Percentiles rank a stretch among this genome's conserved stretches.
These are phyloP conservation scores for Asterochloris erici DNA, from an alignment of 139 green algal genomes.

Conservation along the genomic window DNA sequence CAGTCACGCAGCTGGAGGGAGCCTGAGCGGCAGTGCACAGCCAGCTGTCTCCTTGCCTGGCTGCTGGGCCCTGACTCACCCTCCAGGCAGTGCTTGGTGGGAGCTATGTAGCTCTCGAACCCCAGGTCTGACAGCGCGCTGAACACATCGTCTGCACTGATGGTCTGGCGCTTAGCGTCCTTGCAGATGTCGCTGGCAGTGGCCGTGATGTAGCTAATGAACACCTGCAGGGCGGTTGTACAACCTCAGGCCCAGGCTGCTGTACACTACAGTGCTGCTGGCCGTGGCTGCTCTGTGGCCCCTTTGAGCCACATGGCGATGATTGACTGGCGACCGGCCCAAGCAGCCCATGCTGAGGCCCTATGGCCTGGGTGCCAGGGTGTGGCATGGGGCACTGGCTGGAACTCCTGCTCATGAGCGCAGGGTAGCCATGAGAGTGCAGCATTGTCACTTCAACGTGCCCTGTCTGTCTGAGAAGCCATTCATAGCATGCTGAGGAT, in stretches of 20 bases:
- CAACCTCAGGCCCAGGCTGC: not conserved
- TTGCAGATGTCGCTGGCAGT: constrained; percentile 80
- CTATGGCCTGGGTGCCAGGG: no score
- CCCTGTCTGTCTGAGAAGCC: no score
- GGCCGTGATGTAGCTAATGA: constrained; percentile 77
- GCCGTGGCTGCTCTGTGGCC: not conserved
- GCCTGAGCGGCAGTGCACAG: no score
- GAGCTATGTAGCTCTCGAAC: constrained; percentile 63
- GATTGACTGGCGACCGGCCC: no score
- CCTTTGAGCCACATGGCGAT: not conserved
- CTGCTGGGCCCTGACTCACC: constrained; percentile 30
- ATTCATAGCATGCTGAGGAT: no score
- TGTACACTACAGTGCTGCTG: not conserved
- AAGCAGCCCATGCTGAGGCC: no score
- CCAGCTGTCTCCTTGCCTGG: not conserved
- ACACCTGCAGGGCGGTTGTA: constrained; percentile 24
- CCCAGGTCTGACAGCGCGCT: constrained; percentile 69
- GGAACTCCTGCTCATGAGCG: no score
- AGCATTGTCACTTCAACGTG: no score
- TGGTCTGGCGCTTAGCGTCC: constrained; percentile 72
- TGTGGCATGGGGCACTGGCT: no score
- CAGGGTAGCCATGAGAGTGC: no score
- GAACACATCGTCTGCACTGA: constrained; percentile 76
- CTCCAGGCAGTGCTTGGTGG: constrained; percentile 61
- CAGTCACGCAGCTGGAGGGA: no score